These are phyloP conservation scores for Beta lomatogona DNA, from an alignment of 179 eudicot genomes.

Conservation along the genomic window DNA sequence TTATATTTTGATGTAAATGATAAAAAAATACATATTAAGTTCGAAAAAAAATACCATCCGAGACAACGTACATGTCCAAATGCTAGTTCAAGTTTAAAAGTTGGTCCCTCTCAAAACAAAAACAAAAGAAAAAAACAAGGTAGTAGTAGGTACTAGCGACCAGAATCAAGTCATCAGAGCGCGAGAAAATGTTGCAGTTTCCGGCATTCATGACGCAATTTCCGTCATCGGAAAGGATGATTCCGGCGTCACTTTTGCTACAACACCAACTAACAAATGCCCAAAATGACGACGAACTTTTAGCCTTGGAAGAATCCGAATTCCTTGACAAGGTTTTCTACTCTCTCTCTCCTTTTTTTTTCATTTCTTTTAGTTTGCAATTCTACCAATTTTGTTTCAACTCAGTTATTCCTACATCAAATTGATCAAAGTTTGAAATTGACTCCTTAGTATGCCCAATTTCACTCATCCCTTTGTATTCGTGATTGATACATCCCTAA, in stretches of 20 bases:
- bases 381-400: neutral
- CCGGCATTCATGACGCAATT: constrained; percentile 77
- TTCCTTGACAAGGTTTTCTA: constrained; percentile 62
- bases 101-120: too few relatives aligned
- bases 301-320: constrained; percentile 77
- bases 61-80: too few relatives aligned
- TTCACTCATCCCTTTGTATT: neutral
- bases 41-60: too few relatives aligned
- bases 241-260: constrained; percentile 67
- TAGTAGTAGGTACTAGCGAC: too few relatives aligned
- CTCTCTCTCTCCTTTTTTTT: too few relatives aligned
- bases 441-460: neutral
- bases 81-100: too few relatives aligned
- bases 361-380: neutral
- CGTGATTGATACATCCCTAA: neutral
- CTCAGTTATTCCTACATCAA: neutral
- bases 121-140: too few relatives aligned
- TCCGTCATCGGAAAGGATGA: constrained; percentile 64
- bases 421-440: neutral
- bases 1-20: too few relatives aligned
- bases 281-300: constrained; percentile 74
- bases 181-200: constrained; percentile 55
- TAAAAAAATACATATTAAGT: too few relatives aligned
- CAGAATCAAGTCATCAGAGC: neutral
- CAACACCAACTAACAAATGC: constrained; percentile 62